Evolutionary conservation across 2,329 filamentous ascomycete genomes (phyloP).

Genomic region (Aspergillus sp.): DNA sequence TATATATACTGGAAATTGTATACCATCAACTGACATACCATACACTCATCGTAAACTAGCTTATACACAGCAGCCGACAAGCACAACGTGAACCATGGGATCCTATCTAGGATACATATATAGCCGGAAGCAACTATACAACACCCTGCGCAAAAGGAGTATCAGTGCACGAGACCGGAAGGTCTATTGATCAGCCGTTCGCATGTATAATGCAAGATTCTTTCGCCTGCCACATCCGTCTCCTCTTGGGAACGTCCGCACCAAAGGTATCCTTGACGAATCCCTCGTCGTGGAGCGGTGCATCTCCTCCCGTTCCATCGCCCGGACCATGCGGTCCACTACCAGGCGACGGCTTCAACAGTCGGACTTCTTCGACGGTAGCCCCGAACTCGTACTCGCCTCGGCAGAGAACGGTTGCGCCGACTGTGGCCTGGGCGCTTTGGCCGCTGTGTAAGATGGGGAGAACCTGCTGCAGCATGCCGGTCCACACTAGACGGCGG

Average conservation of each 20-base stretch:
- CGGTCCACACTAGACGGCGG: slow-evolving; percentile 75
- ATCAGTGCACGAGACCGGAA: too few species aligned
- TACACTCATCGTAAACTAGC: too few species aligned
- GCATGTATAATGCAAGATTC: slow-evolving; percentile 39
- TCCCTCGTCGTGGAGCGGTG: slow-evolving; percentile 15
- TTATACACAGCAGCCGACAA: too few species aligned
- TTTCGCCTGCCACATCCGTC: slow-evolving; percentile 37
- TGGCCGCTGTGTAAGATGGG: slow-evolving; percentile 52
- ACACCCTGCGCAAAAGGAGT: too few species aligned
- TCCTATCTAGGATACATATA: too few species aligned
- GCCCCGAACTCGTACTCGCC: slow-evolving; percentile 77
- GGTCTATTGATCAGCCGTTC: slow-evolving; percentile 20
- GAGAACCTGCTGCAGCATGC: slow-evolving; percentile 66
- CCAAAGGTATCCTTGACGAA: slow-evolving; percentile 30
- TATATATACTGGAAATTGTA: too few species aligned
- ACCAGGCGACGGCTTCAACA: slow-evolving; percentile 27
- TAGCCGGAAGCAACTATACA: too few species aligned
- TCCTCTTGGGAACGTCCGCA: slow-evolving; percentile 28
- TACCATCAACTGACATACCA: too few species aligned
- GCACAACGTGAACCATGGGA: too few species aligned
- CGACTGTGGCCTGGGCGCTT: slow-evolving; percentile 54
- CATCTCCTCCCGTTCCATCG: too few species aligned
- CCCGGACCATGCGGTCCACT: slow-evolving; percentile 8
- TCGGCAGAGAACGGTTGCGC: slow-evolving; percentile 64
- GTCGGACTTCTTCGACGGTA: slow-evolving; percentile 67